These are phyloP conservation scores for Paramyrothecium roridum DNA, from an alignment of 2,329 filamentous ascomycete species.

Conservation along the genomic window DNA sequence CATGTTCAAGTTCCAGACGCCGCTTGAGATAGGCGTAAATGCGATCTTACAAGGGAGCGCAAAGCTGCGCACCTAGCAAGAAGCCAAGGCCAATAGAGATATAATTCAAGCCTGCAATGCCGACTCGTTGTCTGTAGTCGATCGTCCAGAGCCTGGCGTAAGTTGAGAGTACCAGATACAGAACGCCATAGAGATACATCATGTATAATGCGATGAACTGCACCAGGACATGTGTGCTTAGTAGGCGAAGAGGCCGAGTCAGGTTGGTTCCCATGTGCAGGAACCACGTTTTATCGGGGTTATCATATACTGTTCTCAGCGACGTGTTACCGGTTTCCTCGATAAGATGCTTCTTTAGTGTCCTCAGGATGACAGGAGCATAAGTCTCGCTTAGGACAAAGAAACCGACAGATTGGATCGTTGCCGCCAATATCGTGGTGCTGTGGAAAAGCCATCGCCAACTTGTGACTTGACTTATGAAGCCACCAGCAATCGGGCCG, in stretches of 20 bases:
- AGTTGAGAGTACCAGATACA: constrained; percentile 49
- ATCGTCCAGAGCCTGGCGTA: constrained; percentile 42
- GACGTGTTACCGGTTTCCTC: constrained; percentile 4
- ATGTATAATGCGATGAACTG: constrained; percentile 43
- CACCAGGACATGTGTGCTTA: constrained; percentile 44
- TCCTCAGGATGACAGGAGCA: constrained; percentile 15
- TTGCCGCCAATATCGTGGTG: constrained; percentile 19
- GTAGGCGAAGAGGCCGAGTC: constrained; percentile 41
- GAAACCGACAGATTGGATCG: constrained; percentile 16
- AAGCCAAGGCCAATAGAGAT: constrained; percentile 25
- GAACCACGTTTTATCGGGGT: neutral
- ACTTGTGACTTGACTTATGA: constrained; percentile 21
- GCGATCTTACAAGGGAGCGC: no score
- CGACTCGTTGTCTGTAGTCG: constrained; percentile 39
- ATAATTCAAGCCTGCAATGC: constrained; percentile 45
- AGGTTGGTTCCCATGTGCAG: constrained; percentile 18
- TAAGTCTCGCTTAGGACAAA: constrained; percentile 26
- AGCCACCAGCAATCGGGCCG: constrained; percentile 34
- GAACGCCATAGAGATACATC: constrained; percentile 45
- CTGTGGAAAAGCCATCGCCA: constrained; percentile 37
- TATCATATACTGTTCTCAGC: neutral
- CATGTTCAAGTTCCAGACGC: no score
- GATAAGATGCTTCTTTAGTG: constrained; percentile 3
- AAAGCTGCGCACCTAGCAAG: no score
- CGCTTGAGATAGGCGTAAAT: no score